phyloP scores from a whole-genome alignment of 148 eudicot genomes.

The Dysphania ambrosioides region DNA sequence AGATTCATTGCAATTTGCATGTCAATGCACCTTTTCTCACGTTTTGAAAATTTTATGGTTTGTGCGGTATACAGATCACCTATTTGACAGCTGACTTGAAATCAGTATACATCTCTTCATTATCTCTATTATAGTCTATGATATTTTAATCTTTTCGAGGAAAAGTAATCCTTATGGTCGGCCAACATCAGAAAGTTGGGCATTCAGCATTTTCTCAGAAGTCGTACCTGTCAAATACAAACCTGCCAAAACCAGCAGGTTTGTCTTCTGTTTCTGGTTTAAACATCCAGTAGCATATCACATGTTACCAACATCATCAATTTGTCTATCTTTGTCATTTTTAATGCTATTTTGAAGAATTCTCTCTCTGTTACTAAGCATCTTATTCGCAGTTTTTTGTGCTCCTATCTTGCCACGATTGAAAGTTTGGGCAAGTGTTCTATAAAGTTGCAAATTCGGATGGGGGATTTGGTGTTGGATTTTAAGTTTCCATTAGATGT shows the following conservation, averaged over 20 bases:
- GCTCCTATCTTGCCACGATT: neutral
- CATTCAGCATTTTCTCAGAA: neutral
- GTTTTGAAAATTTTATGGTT: neutral
- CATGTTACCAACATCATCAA: neutral
- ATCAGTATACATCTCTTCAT: neutral
- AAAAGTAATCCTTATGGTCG: slow-evolving; percentile 6
- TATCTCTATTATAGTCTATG: neutral
- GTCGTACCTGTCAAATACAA: neutral
- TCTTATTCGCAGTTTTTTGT: too few relatives aligned
- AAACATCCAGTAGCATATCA: neutral
- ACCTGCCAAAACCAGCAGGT: slow-evolving; percentile 12
- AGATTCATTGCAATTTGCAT: slow-evolving; percentile 6
- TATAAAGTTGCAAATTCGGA: neutral
- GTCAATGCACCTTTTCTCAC: neutral
- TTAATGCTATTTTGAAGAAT: neutral
- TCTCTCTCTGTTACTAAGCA: neutral
- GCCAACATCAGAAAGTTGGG: slow-evolving; percentile 14
- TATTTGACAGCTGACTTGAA: neutral
- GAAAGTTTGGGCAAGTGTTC: neutral
- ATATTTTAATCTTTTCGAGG: neutral
- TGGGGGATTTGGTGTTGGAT: neutral
- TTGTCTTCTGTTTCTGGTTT: slow-evolving; percentile 4
- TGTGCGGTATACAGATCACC: neutral
- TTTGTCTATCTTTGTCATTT: neutral
- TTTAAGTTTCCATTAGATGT: neutral